Evolutionary conservation across 202 grass and related monocot species (phyloP).

Genomic region (Thinopyrum obtusiflorum): DNA sequence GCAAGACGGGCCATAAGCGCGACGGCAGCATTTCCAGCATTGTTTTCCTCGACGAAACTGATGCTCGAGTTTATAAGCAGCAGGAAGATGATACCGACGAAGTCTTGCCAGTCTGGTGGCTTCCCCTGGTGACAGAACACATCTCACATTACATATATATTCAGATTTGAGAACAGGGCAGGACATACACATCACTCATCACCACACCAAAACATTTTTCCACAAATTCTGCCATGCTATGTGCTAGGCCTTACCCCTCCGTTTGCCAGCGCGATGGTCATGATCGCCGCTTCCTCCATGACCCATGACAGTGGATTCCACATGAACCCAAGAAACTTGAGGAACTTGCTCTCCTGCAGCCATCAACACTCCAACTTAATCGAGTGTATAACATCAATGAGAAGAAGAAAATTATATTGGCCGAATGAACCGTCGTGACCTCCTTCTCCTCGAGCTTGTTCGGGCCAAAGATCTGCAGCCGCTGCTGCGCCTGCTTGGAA

Average conservation of each 20-base stretch:
- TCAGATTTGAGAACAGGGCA: not conserved
- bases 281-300: slow-evolving; percentile 64
- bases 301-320: slow-evolving; percentile 97
- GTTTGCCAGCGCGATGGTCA: slow-evolving; percentile 65
- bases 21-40: slow-evolving; percentile 68
- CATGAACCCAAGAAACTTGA: slow-evolving; percentile 96
- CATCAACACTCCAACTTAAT: not conserved
- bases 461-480: slow-evolving; percentile 60
- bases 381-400: not conserved
- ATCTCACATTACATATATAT: not conserved
- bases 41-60: slow-evolving; percentile 76
- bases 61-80: slow-evolving; percentile 74
- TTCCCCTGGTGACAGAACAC: slow-evolving; percentile 49
- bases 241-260: slow-evolving; percentile 43
- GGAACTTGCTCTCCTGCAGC: slow-evolving; percentile 80
- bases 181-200: not conserved
- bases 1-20: slow-evolving; percentile 75
- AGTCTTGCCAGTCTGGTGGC: slow-evolving; percentile 80
- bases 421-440: slow-evolving; percentile 20
- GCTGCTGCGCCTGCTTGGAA: slow-evolving; percentile 37
- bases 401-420: not conserved
- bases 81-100: slow-evolving; percentile 57
- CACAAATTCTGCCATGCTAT: not conserved
- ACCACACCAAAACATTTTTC: not conserved
- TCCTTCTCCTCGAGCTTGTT: slow-evolving; percentile 87